Evolutionary conservation across 2,329 filamentous ascomycete genomes (phyloP).

Genomic region (Diaporthe amygdali): DNA sequence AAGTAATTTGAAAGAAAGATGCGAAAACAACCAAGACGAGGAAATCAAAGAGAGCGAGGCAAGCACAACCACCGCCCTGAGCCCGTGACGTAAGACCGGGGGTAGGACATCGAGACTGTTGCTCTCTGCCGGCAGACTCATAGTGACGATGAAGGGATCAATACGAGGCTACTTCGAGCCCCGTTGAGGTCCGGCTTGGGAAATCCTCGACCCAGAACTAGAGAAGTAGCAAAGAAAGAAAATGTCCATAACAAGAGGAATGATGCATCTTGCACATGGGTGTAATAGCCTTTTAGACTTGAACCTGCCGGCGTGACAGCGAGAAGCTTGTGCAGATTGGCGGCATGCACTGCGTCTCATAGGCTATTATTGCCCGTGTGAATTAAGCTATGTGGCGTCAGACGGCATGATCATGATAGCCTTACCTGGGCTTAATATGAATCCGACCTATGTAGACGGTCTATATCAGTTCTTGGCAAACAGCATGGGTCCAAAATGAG

Average conservation of each 20-base stretch:
- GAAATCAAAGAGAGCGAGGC: conserved; percentile 33
- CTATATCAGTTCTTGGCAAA: background rate
- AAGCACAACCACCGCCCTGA: conserved; percentile 30
- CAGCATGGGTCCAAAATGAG: background rate
- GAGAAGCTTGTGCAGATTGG: background rate
- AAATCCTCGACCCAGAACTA: too few species aligned
- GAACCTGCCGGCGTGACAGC: background rate
- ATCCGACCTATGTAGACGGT: background rate
- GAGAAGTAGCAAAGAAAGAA: too few species aligned
- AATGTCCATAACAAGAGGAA: background rate
- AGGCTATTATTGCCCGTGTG: background rate
- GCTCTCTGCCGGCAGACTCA: conserved; percentile 20
- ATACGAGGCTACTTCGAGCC: background rate
- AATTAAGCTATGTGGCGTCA: background rate
- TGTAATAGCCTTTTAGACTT: background rate
- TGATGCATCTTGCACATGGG: background rate
- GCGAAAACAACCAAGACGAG: conserved; percentile 29
- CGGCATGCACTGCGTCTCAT: background rate
- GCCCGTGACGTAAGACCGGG: conserved; percentile 28
- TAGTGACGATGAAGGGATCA: background rate
- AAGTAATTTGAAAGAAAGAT: conserved; percentile 35
- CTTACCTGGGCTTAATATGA: background rate
- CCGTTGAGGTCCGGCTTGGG: background rate
- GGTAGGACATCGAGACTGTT: conserved; percentile 30
- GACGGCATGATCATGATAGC: background rate